A percentile compares a stretch with the other conserved stretches of the same genome.
phyloP scores from a whole-genome alignment of 257 asterid species.

The Nicotiana paniculata region DNA sequence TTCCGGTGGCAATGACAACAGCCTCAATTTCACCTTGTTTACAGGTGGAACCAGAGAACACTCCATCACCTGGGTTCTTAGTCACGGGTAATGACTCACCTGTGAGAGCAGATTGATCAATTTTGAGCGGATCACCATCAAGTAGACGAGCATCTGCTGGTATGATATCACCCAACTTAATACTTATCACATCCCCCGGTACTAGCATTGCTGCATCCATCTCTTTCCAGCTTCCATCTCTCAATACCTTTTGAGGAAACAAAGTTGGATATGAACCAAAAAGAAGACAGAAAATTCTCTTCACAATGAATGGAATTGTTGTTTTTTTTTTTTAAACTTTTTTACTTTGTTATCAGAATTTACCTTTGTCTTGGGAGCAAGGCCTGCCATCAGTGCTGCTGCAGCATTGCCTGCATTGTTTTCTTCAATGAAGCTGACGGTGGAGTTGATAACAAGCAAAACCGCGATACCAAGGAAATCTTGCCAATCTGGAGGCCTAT shows the following conservation, averaged over 20 bases:
- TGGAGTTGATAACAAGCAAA: constrained; percentile 55
- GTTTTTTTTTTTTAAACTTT: background rate
- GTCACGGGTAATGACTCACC: constrained; percentile 55
- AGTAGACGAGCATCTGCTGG: constrained; percentile 83
- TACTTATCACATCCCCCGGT: constrained; percentile 66
- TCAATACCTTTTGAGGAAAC: constrained; percentile 33
- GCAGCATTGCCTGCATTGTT: constrained; percentile 81
- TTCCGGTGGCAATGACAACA: constrained; percentile 52
- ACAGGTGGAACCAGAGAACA: constrained; percentile 52
- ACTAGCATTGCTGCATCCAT: constrained; percentile 63
- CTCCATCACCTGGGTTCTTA: constrained; percentile 39
- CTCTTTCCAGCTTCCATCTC: constrained; percentile 60
- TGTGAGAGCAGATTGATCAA: constrained; percentile 61
- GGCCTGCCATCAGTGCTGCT: constrained; percentile 70
- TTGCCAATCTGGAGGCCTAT: constrained; percentile 44
- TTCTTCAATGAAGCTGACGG: constrained; percentile 64
- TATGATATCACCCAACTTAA: constrained; percentile 65
- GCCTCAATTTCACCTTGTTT: constrained; percentile 62
- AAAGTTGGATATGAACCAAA: background rate
- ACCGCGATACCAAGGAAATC: constrained; percentile 51
- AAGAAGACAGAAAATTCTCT: background rate
- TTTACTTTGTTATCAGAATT: background rate
- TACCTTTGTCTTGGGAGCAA: constrained; percentile 73
- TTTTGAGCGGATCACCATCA: constrained; percentile 69
- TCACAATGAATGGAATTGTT: too few relatives aligned